These are phyloP conservation scores for Yarrowia bubula DNA, from an alignment of 805 yeast genomes.

Conservation along the genomic window DNA sequence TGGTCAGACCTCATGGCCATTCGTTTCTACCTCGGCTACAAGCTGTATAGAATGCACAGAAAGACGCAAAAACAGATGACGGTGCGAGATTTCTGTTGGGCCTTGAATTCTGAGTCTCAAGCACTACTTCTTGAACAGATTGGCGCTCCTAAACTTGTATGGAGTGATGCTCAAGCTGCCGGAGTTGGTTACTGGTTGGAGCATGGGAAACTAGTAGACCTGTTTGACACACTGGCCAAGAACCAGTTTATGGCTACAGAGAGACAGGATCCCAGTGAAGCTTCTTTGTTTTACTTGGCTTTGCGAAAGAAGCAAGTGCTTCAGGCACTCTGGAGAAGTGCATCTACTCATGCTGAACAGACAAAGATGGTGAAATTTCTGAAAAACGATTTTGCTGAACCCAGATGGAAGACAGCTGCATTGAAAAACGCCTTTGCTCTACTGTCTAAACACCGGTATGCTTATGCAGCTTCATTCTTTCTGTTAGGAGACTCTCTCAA, in stretches of 20 bases:
- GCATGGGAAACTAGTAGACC: conserved; percentile 45
- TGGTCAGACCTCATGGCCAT: conserved; percentile 64
- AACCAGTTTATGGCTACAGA: conserved; percentile 61
- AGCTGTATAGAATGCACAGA: conserved; percentile 57
- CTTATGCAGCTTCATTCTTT: conserved; percentile 88
- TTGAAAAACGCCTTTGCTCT: conserved; percentile 88
- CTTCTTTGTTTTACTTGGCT: conserved; percentile 76
- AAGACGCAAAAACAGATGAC: conserved; percentile 53
- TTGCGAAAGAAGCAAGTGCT: conserved; percentile 72
- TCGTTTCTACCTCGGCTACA: conserved; percentile 68
- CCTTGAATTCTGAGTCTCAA: conserved; percentile 75
- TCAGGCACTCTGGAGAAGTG: conserved; percentile 78
- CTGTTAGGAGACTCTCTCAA: conserved; percentile 69
- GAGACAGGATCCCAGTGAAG: conserved; percentile 66
- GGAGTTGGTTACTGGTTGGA: conserved; percentile 74
- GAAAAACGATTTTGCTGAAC: conserved; percentile 67
- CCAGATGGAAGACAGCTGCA: conserved; percentile 86
- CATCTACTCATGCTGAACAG: conserved; percentile 73
- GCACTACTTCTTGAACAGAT: conserved; percentile 58
- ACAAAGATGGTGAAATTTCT: conserved; percentile 77
- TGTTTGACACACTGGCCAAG: conserved; percentile 68
- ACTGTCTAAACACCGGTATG: conserved; percentile 79
- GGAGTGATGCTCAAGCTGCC: conserved; percentile 58
- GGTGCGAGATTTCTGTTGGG: conserved; percentile 86
- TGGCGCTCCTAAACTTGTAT: conserved; percentile 45